Base-by-base conservation (phyloP, 768 basidiomycete genomes). In the Tulasnella sp. region DNA sequence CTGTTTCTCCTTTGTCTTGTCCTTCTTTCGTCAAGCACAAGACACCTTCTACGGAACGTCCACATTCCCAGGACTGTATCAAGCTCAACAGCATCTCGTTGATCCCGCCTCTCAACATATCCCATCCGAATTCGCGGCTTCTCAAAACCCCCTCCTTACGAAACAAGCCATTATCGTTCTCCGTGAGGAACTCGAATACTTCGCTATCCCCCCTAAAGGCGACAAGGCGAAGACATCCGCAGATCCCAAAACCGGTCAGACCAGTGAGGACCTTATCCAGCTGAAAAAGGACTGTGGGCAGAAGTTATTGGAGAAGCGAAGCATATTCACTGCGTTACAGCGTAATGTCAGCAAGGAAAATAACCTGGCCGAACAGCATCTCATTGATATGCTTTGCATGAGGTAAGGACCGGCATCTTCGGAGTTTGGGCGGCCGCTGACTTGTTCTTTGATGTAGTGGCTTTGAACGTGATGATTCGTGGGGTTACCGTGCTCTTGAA, bases 371-470 rank as follows among this genome's bases (percentile, higher is more conserved):
- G 96, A 99, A 71, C 94, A 98, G 71, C 96, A 99, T 73, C 74
- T 99, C 64, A 99, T 99, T 70, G 96, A 98, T 72, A 99, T 99
- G 96, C 76, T 99, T 61, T 98, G 94, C 73, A 96, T 97, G 90
- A 96, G 92, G 94, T 94, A 67, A 53, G 75, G 67, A 42, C 40
- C 72, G 6, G 19, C 60, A 37, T 25, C 42, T 14, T 52, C 37
- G 17, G 43, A 7, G 25, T 17, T 37, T 21, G 52, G 27, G 15
- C 17, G 14, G 4, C 34, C 11, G 37, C 25, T 39, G 34, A 11
- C 29, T 34, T 36, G 36, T 27, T 60, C 51, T 41, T 61, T 40
- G 42, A 50, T 49, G 14, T 65, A 94, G 96, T 71, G 96, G 96
- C 17, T 99, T 99, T 69, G 81, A 93, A 69, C 82, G 94, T 14